Base-by-base conservation (phyloP, 768 basidiomycete genomes). In the Mrakia blollopis region DNA sequence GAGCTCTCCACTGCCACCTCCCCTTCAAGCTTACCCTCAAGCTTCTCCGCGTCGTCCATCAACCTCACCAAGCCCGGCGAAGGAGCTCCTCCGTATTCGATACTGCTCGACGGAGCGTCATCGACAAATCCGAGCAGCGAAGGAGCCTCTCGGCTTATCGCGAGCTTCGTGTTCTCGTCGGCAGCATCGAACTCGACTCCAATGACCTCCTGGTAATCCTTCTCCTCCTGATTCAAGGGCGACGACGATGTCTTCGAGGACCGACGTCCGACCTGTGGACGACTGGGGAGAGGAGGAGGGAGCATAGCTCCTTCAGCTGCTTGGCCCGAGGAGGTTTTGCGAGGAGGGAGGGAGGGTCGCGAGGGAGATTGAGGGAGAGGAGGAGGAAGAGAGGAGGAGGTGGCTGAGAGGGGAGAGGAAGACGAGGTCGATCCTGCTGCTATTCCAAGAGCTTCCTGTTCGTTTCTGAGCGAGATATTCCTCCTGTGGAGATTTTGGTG, bases 401-500 rank as follows among this genome's bases (percentile, higher is more conserved):
- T 39, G 7, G 65, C 2, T 0, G 35, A 37, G 37, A 37, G 23
- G 21, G 65, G 37, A 23, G 37, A 21, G 11, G 21, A 39, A 7
- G 35, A 25, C 0, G 65, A 14, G 10, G 6, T 37, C 18, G 63
- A 67, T 37, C 65, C 65, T 21, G 16, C 39, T 14, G 21, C 65
- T 14, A 39, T 18, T 68, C 35, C 35, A 21, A 41, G 37, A 21
- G 65, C 65, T 37, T 68, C 65, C 37, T 68, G 65, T n/a, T 68
- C 65, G 37, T 68, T 68, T 23, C 65, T 68, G 65, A 68, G 65
- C 39, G 65, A 68, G 39, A 68, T 68, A 11, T 68, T 68, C 35
- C 65, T 35, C 25, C 65, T 16, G 25, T 68, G 65, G 2, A 35
- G 23, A 23, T 39, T 39, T 25, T 39, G 35, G n/a, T 68, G 65